These are phyloP conservation scores for Pythium folliculosum DNA, from an alignment of 352 stramenopile genomes.

Conservation along the genomic window DNA sequence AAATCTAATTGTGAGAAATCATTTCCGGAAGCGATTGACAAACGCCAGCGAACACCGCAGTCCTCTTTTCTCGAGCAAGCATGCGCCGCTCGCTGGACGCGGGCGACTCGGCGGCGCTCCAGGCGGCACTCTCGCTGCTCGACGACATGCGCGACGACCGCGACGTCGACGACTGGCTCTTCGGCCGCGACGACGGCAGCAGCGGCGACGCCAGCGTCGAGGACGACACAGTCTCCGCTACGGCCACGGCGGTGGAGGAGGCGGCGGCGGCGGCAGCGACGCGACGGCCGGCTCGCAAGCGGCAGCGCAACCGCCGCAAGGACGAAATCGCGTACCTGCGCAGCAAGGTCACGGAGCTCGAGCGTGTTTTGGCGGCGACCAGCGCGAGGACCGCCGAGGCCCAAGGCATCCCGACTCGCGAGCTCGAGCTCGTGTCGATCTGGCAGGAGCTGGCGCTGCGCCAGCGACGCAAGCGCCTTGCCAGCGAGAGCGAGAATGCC, in stretches of 20 bases:
- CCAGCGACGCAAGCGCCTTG: conserved; percentile 12
- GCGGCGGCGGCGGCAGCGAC: background rate
- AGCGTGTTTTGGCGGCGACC: conserved; percentile 1
- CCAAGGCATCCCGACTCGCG: conserved; percentile 24
- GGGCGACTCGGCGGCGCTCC: conserved; percentile 9
- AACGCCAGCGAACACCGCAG: too few species aligned
- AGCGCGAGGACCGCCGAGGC: conserved; percentile 8
- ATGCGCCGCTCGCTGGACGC: conserved; percentile 14
- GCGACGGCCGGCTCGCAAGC: conserved; percentile 26
- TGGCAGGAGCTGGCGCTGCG: conserved; percentile 20
- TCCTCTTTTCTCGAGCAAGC: background rate
- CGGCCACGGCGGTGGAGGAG: too few species aligned
- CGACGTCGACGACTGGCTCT: conserved; percentile 26
- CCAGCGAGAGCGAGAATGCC: conserved; percentile 53
- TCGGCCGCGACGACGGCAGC: conserved; percentile 30
- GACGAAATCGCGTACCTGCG: conserved; percentile 69
- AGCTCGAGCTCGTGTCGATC: conserved; percentile 34
- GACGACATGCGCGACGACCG: conserved; percentile 14
- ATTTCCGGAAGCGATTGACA: background rate
- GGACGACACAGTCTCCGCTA: too few species aligned
- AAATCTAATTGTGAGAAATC: too few species aligned
- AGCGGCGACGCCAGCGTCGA: background rate
- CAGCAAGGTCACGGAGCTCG: conserved; percentile 16
- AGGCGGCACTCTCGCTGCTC: conserved; percentile 15
- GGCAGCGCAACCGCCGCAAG: conserved; percentile 35